phyloP scores from a whole-genome alignment of 176 grass and related monocot species.

The Carex littledalei region DNA sequence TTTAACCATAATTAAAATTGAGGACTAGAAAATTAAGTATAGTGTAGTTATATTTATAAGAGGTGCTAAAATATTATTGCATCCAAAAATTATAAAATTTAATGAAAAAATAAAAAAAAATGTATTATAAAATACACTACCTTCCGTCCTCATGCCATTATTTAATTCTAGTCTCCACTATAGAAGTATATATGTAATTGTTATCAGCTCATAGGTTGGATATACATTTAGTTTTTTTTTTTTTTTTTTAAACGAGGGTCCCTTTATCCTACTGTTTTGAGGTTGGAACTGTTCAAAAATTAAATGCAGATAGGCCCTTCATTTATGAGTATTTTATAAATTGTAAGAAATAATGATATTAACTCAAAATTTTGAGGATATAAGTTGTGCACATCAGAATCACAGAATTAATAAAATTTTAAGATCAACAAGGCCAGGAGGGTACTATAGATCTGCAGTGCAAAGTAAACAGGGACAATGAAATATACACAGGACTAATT shows the following conservation, averaged over 20 bases:
- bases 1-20: too few relatives aligned
- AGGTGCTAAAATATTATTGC: too few relatives aligned
- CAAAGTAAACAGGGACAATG: neutral
- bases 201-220: too few relatives aligned
- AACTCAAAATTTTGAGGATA: neutral
- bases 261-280: neutral
- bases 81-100: too few relatives aligned
- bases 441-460: slow-evolving; percentile 2
- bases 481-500: neutral
- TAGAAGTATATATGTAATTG: too few relatives aligned
- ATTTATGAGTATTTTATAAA: neutral
- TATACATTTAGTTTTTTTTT: neutral
- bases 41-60: too few relatives aligned
- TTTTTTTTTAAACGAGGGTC: neutral
- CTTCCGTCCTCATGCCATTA: too few relatives aligned
- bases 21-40: too few relatives aligned
- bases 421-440: neutral
- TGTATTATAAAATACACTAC: too few relatives aligned
- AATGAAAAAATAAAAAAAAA: too few relatives aligned
- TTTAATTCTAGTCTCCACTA: too few relatives aligned
- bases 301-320: neutral
- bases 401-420: neutral
- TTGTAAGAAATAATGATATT: neutral
- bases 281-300: neutral
- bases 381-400: neutral